phyloP scores from a whole-genome alignment of 305 asterid species.

The Caryopteris hybrid region DNA sequence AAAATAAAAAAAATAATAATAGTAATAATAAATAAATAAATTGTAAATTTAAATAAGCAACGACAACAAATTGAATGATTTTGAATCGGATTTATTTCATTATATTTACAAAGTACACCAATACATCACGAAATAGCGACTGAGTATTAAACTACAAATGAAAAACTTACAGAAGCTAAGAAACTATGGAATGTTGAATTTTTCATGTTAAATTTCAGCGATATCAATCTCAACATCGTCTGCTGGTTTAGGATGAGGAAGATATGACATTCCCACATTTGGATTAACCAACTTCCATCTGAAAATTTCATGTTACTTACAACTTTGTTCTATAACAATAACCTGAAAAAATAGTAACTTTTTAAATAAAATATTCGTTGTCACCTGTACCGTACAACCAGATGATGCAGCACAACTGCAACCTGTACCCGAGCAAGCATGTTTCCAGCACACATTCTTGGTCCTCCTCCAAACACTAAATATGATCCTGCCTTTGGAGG shows the following conservation, averaged over 20 bases:
- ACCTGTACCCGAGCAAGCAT: conserved; percentile 58
- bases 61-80: no score
- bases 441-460: conserved; percentile 54
- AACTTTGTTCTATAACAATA: not conserved
- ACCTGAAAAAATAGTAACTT: not conserved
- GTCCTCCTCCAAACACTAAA: conserved; percentile 49
- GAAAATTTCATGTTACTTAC: not conserved
- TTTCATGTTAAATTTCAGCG: conserved; percentile 15
- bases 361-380: not conserved
- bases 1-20: no score
- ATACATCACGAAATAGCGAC: not conserved
- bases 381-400: conserved; percentile 46
- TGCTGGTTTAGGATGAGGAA: conserved; percentile 35
- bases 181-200: no score
- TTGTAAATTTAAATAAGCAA: no score
- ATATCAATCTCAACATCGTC: conserved; percentile 43
- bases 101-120: not conserved
- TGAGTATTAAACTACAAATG: not conserved
- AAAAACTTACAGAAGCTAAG: no score
- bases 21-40: no score
- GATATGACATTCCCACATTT: conserved; percentile 26
- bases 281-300: conserved; percentile 48
- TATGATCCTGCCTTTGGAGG: conserved; percentile 38
- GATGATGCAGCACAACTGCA: conserved; percentile 39
- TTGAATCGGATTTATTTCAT: not conserved